Percentiles rank a stretch among this genome's conserved stretches.
Conservation (phyloP, 1,284 basidiomycete genomes). For the Leucoagaricus sp. region DNA sequence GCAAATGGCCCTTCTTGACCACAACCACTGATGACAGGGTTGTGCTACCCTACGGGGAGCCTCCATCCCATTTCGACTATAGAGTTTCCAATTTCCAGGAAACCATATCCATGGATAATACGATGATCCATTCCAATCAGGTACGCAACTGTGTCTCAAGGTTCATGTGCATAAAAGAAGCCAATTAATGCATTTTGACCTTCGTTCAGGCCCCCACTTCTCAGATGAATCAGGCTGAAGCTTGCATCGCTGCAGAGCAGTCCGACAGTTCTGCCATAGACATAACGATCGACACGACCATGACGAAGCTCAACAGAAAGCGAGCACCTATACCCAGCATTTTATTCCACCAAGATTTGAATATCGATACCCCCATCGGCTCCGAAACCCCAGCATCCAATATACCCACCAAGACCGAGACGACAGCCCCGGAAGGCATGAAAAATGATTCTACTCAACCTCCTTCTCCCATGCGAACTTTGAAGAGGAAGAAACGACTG, state of each 20-base stretch:
- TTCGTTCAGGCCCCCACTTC: background rate
- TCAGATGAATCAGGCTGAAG: background rate
- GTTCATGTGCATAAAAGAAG: background rate
- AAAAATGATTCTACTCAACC: background rate
- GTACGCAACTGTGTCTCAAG: background rate
- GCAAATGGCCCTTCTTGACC: background rate
- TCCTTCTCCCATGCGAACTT: background rate
- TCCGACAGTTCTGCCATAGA: background rate
- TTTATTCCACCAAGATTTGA: conserved; percentile 4
- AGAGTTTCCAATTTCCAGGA: background rate
- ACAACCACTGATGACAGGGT: background rate
- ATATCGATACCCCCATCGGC: conserved; percentile 1
- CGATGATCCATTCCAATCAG: background rate
- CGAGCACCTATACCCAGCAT: conserved; percentile 14
- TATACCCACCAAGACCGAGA: conserved; percentile 3
- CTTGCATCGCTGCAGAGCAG: background rate
- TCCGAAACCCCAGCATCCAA: background rate
- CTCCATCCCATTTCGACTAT: background rate
- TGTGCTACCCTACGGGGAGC: background rate
- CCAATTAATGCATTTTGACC: background rate
- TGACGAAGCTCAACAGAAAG: conserved; percentile 1
- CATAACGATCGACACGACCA: conserved; percentile 1
- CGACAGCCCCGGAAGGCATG: background rate
- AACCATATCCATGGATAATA: conserved; percentile 1
- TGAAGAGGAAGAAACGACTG: conserved; percentile 12